Conservation (phyloP, 768 basidiomycete genomes). For the Psilocybe subaeruginosa region DNA sequence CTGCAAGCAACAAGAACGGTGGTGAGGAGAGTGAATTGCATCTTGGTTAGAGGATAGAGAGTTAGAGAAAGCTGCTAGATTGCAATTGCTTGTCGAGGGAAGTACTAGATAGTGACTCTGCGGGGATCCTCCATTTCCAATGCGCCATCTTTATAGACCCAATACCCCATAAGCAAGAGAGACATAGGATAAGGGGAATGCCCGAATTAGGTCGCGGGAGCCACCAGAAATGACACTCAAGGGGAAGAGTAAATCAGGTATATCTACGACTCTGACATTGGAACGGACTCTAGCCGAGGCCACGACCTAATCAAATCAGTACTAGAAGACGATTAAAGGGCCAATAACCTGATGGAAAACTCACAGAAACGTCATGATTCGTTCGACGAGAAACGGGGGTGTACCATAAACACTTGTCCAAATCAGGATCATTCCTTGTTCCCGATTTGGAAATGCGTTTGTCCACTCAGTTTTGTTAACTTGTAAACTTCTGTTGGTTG, state of each 20-base stretch:
- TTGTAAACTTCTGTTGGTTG: not conserved
- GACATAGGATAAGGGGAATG: not conserved
- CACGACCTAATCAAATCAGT: not conserved
- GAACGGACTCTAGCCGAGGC: not conserved
- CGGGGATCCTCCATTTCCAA: not conserved
- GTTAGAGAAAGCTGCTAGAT: not conserved
- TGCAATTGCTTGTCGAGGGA: too few species aligned
- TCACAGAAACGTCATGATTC: not conserved
- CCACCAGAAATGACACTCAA: not conserved
- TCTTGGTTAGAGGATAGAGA: slow-evolving; percentile 8
- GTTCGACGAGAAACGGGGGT: not conserved
- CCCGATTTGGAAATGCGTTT: slow-evolving; percentile 10
- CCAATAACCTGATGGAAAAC: not conserved
- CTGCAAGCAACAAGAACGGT: slow-evolving; percentile 19
- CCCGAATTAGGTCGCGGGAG: not conserved
- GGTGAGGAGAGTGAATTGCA: slow-evolving; percentile 21
- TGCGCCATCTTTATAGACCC: not conserved
- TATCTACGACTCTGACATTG: not conserved
- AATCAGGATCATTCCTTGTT: slow-evolving; percentile 2
- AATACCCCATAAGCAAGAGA: not conserved
- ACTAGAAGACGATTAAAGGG: not conserved
- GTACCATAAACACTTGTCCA: slow-evolving; percentile 6
- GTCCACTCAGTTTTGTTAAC: not conserved
- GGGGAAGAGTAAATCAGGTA: not conserved
- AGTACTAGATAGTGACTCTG: not conserved